phyloP scores from a whole-genome alignment of 345 rosid genomes.

The Combretum micranthum region DNA sequence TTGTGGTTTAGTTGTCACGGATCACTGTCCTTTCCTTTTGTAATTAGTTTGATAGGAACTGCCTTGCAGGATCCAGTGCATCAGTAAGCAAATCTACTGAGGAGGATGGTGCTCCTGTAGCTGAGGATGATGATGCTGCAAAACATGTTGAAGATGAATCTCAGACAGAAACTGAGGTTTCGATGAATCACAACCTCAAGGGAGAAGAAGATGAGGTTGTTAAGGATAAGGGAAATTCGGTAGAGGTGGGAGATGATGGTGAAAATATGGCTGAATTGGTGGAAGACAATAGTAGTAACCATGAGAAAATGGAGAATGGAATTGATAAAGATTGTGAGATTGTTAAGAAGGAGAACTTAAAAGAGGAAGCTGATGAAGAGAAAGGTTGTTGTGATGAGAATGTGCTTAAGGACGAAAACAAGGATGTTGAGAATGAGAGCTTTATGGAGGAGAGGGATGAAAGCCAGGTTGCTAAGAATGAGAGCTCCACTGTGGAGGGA shows the following conservation, averaged over 20 bases:
- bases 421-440: slow-evolving; percentile 14
- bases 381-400: neutral
- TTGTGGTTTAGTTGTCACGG: no score
- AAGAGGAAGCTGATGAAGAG: neutral
- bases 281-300: neutral
- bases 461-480: slow-evolving; percentile 16
- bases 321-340: neutral
- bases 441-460: slow-evolving; percentile 12
- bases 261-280: no score
- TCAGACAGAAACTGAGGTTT: no score
- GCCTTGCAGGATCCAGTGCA: neutral
- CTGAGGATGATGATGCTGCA: slow-evolving; percentile 5
- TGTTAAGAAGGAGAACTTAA: neutral
- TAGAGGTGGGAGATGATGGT: no score
- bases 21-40: neutral
- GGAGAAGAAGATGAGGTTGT: no score
- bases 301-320: neutral
- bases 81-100: neutral
- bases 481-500: neutral
- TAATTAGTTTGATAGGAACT: neutral
- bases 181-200: no score
- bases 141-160: no score
- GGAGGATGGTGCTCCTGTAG: slow-evolving; percentile 2
- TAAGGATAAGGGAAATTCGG: no score
- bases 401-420: neutral